Evolutionary conservation across 192 early-diverging fungal genomes (phyloP), one percentile per base, ranked within the genome.

Genomic region (Entomortierella beljakovae): DNA sequence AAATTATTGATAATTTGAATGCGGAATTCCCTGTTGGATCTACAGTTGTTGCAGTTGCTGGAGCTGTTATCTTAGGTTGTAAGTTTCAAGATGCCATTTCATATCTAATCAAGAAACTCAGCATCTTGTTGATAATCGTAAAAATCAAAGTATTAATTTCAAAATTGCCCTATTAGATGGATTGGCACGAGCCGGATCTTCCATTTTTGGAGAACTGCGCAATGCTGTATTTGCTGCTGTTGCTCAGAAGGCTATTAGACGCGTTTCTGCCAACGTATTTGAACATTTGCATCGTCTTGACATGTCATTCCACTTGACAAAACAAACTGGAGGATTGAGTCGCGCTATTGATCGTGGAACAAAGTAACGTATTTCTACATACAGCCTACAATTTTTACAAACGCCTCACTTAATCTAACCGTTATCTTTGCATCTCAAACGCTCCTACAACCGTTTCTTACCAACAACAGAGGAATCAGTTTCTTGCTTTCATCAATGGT

Each of bases 321-420:
- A 97, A 38, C 96, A 99, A 82, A 99, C 98, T 4, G 98, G 98
- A 67, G 98, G 96, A 4, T 85, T 99, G 42, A 96, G 94, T 40
- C 88, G 98, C 8, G 97, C 98, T 28, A 97, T 99, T 64, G 98
- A 99, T 83, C 88, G 98, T 25, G 94, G 94, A 64, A 95, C 90
- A 58, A 92, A 92, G 89, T 82, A 82, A n/a, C 7, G 64, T 49
- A 29, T 2, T 3, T 59, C 16, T 40, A 2, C n/a, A 50, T 18
- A n/a, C 16, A 28, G 15, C 13, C n/a, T 22, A 26, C 34, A 56
- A 25, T 35, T 57, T 70, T 13, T 43, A 43, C 42, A 43, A 13
- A 18, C 15, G 26, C 31, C 8, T 32, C 9, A 32, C 32, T 46
- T 2, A 20, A 2, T 46, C 11, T 46, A 16, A 20, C 6, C 15